Conservation (phyloP, 2,329 filamentous ascomycete species). For the Fusarium tjaetaba region DNA sequence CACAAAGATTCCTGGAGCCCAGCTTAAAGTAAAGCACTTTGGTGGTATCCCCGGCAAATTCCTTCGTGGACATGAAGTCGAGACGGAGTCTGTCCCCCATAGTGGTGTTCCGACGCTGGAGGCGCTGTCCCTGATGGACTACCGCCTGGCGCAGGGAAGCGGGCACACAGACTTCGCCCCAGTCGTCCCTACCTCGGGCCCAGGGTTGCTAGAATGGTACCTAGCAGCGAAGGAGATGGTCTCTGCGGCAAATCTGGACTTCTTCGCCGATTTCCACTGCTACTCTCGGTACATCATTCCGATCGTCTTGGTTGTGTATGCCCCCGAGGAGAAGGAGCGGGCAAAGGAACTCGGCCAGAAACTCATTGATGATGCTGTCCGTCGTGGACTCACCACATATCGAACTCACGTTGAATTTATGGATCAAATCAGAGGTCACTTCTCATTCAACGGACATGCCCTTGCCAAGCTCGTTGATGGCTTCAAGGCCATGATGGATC, state of each 20-base stretch:
- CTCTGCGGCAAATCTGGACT: background rate
- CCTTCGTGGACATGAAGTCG: background rate
- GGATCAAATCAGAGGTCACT: background rate
- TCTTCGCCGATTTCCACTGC: background rate
- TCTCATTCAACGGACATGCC: background rate
- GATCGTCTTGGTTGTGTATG: background rate
- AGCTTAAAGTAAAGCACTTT: background rate
- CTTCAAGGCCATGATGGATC: background rate
- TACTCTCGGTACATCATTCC: background rate
- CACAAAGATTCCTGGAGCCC: background rate
- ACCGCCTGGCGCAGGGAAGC: background rate
- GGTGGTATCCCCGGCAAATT: background rate
- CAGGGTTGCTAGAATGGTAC: background rate
- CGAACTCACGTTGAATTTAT: background rate
- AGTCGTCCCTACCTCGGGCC: background rate
- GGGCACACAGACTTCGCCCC: background rate
- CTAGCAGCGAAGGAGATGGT: background rate
- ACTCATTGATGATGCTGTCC: background rate
- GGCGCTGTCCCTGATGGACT: background rate
- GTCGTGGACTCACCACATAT: background rate
- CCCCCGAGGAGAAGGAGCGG: background rate
- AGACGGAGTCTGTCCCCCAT: background rate
- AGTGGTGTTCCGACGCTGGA: background rate
- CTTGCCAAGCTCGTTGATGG: background rate
- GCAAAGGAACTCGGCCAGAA: background rate